Base-by-base conservation (phyloP, 2,329 filamentous ascomycete genomes). In the Xylariaceae sp. region DNA sequence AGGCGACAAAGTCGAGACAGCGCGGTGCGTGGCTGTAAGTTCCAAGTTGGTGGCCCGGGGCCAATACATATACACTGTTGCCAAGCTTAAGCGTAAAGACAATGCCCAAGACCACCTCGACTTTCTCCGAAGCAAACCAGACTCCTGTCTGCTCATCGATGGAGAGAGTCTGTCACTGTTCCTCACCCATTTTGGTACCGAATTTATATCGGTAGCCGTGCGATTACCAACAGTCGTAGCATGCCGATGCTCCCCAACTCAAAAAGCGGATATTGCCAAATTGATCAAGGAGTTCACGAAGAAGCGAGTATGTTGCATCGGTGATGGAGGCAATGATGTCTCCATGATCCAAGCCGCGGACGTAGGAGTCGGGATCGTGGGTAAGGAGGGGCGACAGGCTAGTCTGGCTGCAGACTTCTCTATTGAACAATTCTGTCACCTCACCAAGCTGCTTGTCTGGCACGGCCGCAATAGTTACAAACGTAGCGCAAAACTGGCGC, bases 331-430 rank as follows among this genome's bases (percentile, higher is more conserved):
- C 64, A 99, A 99, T 72, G 95, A 99, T 70, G 94, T 99, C 4
- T 92, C 87, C 63, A 99, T 99, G 94, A 99, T 99, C 63, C 94
- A 97, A 76, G 92, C 94, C 6, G 94, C 95, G 0, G 94, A 99
- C 67, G 91, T 99, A 0, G 95, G 95, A 57, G 92, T 99, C 30
- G 94, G 94, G 58, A 99, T 99, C 59, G 94, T 97, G 0, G 94
- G 94, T 57, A 99, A 99, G 75, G 94, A 99, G 75, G 94, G 94
- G 35, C 85, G 89, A 27, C 94, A 99, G 75, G 94, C 94, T 37
- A 94, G 88, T 67, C 79, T 99, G 46, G 95, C 95, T 0, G 95
- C 94, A 8, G 94, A 99, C 70, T 99, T 99, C 72, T 94, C 88
- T 56, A 95, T 99, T 64, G 89, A 91, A 57, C 91, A 96, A 66